A percentile compares a stretch with the other conserved stretches of the same genome.
phyloP scores from a whole-genome alignment of 176 grass and related monocot species.

The Oryza punctata region DNA sequence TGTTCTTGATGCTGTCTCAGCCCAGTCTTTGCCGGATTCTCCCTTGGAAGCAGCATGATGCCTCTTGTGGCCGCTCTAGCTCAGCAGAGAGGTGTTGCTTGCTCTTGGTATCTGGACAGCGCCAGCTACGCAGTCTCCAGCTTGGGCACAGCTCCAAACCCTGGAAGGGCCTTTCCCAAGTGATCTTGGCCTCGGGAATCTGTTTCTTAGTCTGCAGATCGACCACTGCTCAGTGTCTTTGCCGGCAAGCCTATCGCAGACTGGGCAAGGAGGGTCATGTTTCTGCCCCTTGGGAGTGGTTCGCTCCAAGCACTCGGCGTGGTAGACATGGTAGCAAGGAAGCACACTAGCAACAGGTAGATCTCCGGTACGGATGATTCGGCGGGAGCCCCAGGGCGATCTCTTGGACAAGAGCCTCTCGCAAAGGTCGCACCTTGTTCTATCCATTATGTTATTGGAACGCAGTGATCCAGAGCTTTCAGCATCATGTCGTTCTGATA shows the following conservation, averaged over 20 bases:
- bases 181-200: constrained; percentile 64
- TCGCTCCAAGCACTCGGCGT: constrained; percentile 79
- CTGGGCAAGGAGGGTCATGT: constrained; percentile 70
- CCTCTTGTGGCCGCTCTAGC: constrained; percentile 47
- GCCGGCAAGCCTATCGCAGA: constrained; percentile 59
- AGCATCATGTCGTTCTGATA: constrained; percentile 48
- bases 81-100: constrained; percentile 29
- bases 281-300: constrained; percentile 63
- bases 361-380: constrained; percentile 72
- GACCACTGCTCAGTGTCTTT: constrained; percentile 64
- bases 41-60: constrained; percentile 51
- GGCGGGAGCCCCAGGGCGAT: constrained; percentile 69
- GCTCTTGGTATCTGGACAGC: constrained; percentile 49
- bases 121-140: constrained; percentile 51
- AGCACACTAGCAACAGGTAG: constrained; percentile 70
- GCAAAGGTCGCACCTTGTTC: constrained; percentile 64
- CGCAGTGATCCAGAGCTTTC: constrained; percentile 19
- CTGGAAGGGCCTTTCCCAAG: constrained; percentile 67
- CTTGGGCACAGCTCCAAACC: constrained; percentile 70
- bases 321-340: constrained; percentile 78
- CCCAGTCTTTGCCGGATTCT: constrained; percentile 29
- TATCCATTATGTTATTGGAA: constrained; percentile 32
- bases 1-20: constrained; percentile 41
- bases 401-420: constrained; percentile 61
- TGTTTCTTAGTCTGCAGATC: constrained; percentile 68